Base-by-base conservation (phyloP, 208 protist species). In the Leishmania tarentolae region DNA sequence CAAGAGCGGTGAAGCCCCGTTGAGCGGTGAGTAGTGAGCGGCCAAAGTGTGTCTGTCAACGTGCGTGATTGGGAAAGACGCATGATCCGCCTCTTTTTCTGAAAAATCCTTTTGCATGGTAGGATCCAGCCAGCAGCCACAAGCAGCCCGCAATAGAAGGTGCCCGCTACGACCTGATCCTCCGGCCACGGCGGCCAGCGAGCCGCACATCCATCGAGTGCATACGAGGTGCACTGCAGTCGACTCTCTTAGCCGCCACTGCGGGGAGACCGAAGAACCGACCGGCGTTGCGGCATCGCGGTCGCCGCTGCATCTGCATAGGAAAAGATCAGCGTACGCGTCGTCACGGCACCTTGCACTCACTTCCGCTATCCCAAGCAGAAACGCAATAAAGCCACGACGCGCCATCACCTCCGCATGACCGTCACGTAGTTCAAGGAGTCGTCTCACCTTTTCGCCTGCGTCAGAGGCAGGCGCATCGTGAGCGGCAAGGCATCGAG, bases 371-470 rank as follows among this genome's bases (percentile, higher is more conserved):
- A 84, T 87, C 28, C 91, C 85, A 7, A 95, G 80, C 35, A 98
- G 52, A 87, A 94, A 95, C 0, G 88, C 89, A 2, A 96, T 71
- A 70, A 96, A 91, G 11, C 87, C 92, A 40, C 94, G 91, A 21
- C 92, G 82, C 21, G 93, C 92, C 90, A 98, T 90, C 52, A 97
- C 93, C 83, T 98, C 93, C 4, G 95, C 95, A 77, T 98, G 95
- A 13, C 95, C 93, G 76, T 98, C 95, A 37, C 85, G 83, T 65
- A 97, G 37, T 21, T 86, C 47, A 5, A 91, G 81, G 19, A 78
- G 50, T 5, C 61, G 65, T 76, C 86, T 76, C 59, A 72, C 0
- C 35, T n/a, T 31, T 35, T 63, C 75, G 21, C 63, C 56, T 6
- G 31, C 42, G 11, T 37, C 52, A 42, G 31, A 53, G 21, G 40